Conservation (phyloP, 2,329 filamentous ascomycete species). For the Talaromyces sp. region DNA sequence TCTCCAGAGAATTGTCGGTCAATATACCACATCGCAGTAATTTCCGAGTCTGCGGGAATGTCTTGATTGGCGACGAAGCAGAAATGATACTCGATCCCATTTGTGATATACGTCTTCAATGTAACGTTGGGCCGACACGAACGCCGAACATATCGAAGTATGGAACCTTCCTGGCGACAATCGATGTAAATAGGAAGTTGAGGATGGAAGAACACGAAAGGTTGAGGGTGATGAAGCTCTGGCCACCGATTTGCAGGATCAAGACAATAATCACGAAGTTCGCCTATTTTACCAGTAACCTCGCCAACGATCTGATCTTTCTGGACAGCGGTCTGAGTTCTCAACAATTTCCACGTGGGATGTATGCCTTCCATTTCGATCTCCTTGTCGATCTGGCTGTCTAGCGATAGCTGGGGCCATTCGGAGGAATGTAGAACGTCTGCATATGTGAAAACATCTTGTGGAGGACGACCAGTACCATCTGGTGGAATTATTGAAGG, state of each 20-base stretch:
- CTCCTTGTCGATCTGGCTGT: conserved; percentile 51
- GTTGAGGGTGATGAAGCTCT: conserved; percentile 56
- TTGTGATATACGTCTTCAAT: conserved; percentile 79
- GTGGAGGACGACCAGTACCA: conserved; percentile 58
- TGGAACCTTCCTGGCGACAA: conserved; percentile 79
- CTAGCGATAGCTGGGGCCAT: conserved; percentile 50
- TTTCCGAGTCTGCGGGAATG: conserved; percentile 57
- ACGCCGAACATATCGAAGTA: conserved; percentile 81
- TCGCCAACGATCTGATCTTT: conserved; percentile 61
- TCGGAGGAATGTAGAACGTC: conserved; percentile 54
- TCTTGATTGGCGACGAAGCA: conserved; percentile 82
- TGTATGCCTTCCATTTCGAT: conserved; percentile 53
- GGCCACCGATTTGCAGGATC: conserved; percentile 65
- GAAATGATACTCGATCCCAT: conserved; percentile 78
- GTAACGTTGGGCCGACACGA: conserved; percentile 89
- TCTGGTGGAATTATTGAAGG: conserved; percentile 64
- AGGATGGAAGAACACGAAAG: conserved; percentile 84
- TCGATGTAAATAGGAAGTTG: conserved; percentile 89
- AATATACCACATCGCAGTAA: conserved; percentile 49
- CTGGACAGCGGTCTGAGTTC: conserved; percentile 50
- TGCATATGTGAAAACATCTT: conserved; percentile 67
- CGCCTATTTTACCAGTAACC: conserved; percentile 72
- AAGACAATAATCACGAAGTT: conserved; percentile 68
- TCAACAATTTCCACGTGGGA: conserved; percentile 64
- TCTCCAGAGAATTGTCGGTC: conserved; percentile 41